These are phyloP conservation scores for Elongisporangium undulatum DNA, from an alignment of 352 stramenopile genomes.

Conservation along the genomic window DNA sequence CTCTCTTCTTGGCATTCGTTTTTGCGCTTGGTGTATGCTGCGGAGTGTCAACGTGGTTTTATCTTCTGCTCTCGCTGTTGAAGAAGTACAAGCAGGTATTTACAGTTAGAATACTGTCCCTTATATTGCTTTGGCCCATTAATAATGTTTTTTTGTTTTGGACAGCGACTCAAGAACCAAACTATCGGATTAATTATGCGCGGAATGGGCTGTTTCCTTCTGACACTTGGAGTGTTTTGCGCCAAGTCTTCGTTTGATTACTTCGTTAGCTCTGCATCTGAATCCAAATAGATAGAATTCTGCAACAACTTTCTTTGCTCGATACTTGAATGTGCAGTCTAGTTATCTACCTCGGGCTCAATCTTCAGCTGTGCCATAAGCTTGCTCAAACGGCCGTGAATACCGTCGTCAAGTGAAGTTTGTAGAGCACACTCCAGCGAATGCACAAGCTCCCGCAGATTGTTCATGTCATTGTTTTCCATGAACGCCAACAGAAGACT, in stretches of 20 bases:
- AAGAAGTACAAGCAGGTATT: constrained; percentile 89
- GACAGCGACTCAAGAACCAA: constrained; percentile 76
- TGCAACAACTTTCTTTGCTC: constrained; percentile 12
- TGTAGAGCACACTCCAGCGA: background rate
- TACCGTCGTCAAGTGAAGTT: constrained; percentile 16
- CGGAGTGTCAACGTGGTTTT: constrained; percentile 88
- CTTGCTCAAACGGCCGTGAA: background rate
- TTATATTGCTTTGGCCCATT: constrained; percentile 4
- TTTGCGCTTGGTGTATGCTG: constrained; percentile 81
- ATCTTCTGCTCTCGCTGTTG: constrained; percentile 74
- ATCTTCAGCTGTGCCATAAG: constrained; percentile 7
- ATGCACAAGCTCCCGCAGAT: constrained; percentile 15
- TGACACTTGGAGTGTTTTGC: constrained; percentile 72
- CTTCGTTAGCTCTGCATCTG: constrained; percentile 46
- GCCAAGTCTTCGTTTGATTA: constrained; percentile 86
- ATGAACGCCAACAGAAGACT: constrained; percentile 66
- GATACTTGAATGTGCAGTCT: constrained; percentile 72
- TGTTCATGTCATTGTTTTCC: constrained; percentile 58
- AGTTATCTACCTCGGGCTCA: constrained; percentile 19
- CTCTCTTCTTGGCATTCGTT: constrained; percentile 75
- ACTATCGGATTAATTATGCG: constrained; percentile 85
- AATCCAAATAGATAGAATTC: constrained; percentile 22
- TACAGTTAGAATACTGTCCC: background rate
- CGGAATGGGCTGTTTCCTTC: constrained; percentile 76
- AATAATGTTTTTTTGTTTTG: background rate